Conservation (phyloP, 108 stramenopile species). For the Stephanodiscus minutulus region DNA sequence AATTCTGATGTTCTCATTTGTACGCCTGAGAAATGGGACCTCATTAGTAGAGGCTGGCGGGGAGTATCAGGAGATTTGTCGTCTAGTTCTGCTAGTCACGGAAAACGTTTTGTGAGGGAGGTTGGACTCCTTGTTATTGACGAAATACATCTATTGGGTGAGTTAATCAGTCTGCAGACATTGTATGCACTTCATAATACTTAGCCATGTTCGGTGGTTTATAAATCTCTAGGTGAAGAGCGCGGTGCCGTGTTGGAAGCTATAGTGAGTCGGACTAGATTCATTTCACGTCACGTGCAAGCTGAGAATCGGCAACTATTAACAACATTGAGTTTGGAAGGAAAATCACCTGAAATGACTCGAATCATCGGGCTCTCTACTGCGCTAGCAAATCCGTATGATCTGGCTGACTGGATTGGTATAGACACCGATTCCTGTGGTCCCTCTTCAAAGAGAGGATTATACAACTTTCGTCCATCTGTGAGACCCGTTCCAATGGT, state of each 20-base stretch:
- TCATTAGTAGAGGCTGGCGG: conserved; percentile 94
- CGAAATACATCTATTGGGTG: conserved; percentile 98
- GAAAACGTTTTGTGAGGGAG: conserved; percentile 75
- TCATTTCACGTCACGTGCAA: conserved; percentile 77
- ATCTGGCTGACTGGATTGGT: conserved; percentile 98
- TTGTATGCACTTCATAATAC: background rate
- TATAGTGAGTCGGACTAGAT: conserved; percentile 93
- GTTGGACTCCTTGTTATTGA: conserved; percentile 95
- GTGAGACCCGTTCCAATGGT: conserved; percentile 96
- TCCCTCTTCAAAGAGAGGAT: conserved; percentile 40
- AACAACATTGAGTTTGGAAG: conserved; percentile 11
- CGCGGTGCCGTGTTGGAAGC: conserved; percentile 98
- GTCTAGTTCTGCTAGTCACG: conserved; percentile 51
- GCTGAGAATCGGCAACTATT: conserved; percentile 26
- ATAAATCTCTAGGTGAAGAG: conserved; percentile 65
- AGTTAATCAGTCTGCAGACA: background rate
- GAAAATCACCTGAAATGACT: conserved; percentile 42
- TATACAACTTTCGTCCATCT: conserved; percentile 96
- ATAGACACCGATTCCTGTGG: conserved; percentile 66
- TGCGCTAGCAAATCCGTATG: conserved; percentile 94
- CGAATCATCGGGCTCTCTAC: conserved; percentile 96
- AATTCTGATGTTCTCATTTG: conserved; percentile 95
- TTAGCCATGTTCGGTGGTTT: background rate
- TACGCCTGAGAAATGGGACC: conserved; percentile 99
- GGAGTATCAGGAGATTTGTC: conserved; percentile 44